Evolutionary conservation across 2,329 filamentous ascomycete species (phyloP), one percentile per base, ranked within the genome.

Genomic region (Neurospora sp.): DNA sequence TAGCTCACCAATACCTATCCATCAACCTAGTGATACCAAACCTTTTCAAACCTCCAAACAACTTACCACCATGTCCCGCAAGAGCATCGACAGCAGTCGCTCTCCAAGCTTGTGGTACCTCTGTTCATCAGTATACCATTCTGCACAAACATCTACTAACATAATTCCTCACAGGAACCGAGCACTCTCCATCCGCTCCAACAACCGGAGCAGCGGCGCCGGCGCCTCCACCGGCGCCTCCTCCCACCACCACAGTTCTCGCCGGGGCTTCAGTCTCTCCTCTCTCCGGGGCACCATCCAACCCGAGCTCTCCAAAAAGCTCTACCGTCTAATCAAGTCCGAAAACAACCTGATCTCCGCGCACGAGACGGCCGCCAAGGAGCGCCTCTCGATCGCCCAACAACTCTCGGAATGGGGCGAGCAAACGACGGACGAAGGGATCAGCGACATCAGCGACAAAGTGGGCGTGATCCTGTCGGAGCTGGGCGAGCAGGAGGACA

Each of bases 401-500:
- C 95, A 98, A 83, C 88, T 99, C 65, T 97, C 93, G 8, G 94
- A 98, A 75, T 99, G 96, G 96, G 96, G 96, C 70, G 94, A 98
- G 82, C 88, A 92, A 71, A 97, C 94, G 1, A 87, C 88, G 68
- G 96, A 99, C 77, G 93, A 97, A 72, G 88, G 89, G 68, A 85
- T 98, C 76, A 93, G 89, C 68, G 96, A 98, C 78, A 87, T 99
- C 75, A 93, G 92, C 71, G 96, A 98, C 85, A 99, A 99, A 85
- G 86, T 99, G 68, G 96, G 93, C 68, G 95, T 98, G 46, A 84
- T 99, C 76, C 84, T 99, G 71, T 91, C 92, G 28, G 96, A 98
- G 83, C 88, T 99, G 72, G 96, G 93, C 68, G 93, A 97, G 81
- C 93, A 97, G 81, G 96, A 99, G 80, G 94, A 97, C 74, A 78